Evolutionary conservation across 2,329 filamentous ascomycete species (phyloP).

Genomic region (Claviceps digitariae): DNA sequence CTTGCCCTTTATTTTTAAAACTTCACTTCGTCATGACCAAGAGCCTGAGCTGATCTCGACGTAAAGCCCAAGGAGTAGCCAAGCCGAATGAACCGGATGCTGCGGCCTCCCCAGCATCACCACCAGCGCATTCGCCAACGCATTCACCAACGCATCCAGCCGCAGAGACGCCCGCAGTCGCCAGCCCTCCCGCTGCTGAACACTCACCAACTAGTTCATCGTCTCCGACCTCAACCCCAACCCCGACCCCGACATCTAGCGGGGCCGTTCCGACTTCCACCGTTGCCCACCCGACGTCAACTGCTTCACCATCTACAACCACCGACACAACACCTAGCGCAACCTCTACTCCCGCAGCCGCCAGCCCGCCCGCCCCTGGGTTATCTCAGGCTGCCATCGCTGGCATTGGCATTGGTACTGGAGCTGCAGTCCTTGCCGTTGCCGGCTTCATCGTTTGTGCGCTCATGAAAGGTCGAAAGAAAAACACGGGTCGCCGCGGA

Average conservation of each 20-base stretch:
- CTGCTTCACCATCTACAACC: slow-evolving; percentile 3
- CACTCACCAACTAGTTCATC: not conserved
- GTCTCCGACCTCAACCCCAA: not conserved
- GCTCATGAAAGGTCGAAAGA: slow-evolving; percentile 19
- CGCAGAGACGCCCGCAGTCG: not conserved
- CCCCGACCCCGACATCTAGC: not conserved
- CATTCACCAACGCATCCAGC: not conserved
- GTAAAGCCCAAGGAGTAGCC: not conserved
- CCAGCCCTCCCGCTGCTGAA: not conserved
- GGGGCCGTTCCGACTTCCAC: not conserved
- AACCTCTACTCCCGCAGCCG: slow-evolving; percentile 5
- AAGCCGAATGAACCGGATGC: not conserved
- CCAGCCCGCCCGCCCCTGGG: slow-evolving; percentile 10
- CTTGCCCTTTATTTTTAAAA: not conserved
- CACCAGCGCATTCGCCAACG: not conserved
- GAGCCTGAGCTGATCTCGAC: not conserved
- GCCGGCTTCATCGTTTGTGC: slow-evolving; percentile 26
- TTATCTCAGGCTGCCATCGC: slow-evolving; percentile 31
- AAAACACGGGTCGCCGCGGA: slow-evolving; percentile 4
- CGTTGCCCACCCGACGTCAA: slow-evolving; percentile 2
- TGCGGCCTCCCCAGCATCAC: not conserved
- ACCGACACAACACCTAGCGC: slow-evolving; percentile 4
- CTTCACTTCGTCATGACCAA: too few species aligned
- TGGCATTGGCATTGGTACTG: slow-evolving; percentile 35
- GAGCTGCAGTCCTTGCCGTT: slow-evolving; percentile 27